Base-by-base conservation (phyloP, 2,329 filamentous ascomycete species). In the Acrodontium crateriforme region DNA sequence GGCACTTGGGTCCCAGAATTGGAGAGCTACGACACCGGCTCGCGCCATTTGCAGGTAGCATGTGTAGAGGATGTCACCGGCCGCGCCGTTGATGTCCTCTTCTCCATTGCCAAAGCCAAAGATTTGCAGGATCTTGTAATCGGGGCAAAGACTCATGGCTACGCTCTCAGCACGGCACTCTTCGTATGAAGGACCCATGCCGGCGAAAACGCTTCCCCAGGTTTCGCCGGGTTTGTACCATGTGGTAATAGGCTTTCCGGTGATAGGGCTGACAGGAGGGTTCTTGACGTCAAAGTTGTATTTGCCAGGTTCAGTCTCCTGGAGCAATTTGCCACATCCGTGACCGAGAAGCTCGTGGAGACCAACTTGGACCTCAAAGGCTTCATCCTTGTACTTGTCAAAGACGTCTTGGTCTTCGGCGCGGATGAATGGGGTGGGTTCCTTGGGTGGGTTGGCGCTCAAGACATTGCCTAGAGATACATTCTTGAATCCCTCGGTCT, bases 201-300 rank as follows among this genome's bases (percentile, higher is more conserved):
- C 72, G 15, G 85, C 84, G 48, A 95, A 95, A 0, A 93, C 82
- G 4, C 77, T 83, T 31, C 82, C 80, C 85, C 85, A 95, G 0
- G 87, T 95, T 56, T 94, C 82, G 3, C 84, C 84, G 2, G 83
- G 83, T 56, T 89, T 92, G 62, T 95, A 95, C 75, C 79, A 94
- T 1, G 78, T 82, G 2, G 69, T 71, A 25, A 94, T 65, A 1
- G 80, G 79, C 54, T 87, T 77, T 35, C 71, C 66, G 4, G 74
- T 81, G 21, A 94, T 56, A 1, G 85, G 87, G 46, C 74, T 91
- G 28, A 82, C 59, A 1, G 87, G 87, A 6, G 81, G 84, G 49
- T 82, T 81, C 36, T 74, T 61, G 33, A 74, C 62, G 50, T 95
- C 81, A 48, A 95, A 95, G 62, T 95, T 95, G 64, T 71, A 94